Base-by-base conservation (phyloP, 2,329 filamentous ascomycete species). In the Xylaria sp. region DNA sequence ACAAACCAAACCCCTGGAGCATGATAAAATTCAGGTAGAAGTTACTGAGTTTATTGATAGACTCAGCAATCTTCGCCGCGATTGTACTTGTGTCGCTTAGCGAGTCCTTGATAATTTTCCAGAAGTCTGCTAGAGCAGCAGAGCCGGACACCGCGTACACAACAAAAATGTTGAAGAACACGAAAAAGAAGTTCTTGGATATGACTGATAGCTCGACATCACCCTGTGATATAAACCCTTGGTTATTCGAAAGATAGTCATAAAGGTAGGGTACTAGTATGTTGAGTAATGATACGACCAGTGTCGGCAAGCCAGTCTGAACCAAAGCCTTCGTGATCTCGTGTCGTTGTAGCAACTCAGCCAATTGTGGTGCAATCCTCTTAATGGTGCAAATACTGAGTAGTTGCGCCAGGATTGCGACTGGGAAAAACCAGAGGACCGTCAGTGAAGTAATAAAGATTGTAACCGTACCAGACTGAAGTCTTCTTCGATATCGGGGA, bases 161-260 rank as follows among this genome's bases (percentile, higher is more conserved):
- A 52, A 98, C 85, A 78, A 99, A 99, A 59, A 98, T 92, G 78
- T 99, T 99, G 85, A 99, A 98, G 77, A 99, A 99, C 9, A 91
- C 93, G 75, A 99, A 99, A 83, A 98, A 97, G 79, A 98, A 99
- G 77, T 98, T 99, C 80, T 99, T 99, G 55, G 92, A 97, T 67
- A 99, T 94, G 44, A 96, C 84, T 0, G 95, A 98, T 6, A 99
- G 83, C 76, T 98, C 95, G 21, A 99, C 89, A 64, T 99, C 95
- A 44, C 92, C 92, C 69, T 93, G 91, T 0, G 95, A 98, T 53
- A 97, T 92, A 88, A 96, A 96, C 49, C 95, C 95, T 79, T 99
- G 95, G 54, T 87, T 85, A 74, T 93, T 93, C 2, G 94, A 92
- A 10, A 99, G 85, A 80, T 89, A 97, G 70, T 96, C 93, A 78